Evolutionary conservation across 1,139 yeast species (phyloP), one percentile per base, ranked within the genome.

Genomic region (Insectozyma bohioensis): DNA sequence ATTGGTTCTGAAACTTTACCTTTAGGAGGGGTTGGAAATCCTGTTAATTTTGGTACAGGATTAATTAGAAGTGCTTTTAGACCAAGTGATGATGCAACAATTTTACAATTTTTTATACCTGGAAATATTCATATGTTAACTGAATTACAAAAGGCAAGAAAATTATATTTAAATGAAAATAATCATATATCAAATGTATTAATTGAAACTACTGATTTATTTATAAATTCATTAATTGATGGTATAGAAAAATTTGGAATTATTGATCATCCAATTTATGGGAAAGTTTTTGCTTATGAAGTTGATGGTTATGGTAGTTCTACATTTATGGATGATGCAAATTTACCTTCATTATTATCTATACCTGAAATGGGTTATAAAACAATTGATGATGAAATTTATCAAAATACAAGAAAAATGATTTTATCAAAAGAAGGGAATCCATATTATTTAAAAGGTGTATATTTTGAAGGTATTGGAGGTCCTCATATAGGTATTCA

Each of bases 51-150:
- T 34, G 77, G 73, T 26, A 80, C 88, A 0, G 88, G 94, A 0
- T 63, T 87, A 39, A 65, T 87, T 6, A 65, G 95, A 35, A 83
- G 94, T n/a, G 94, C 95, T 0, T 87, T 87, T 54, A 63, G 96
- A 46, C 96, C 96, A 4, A 82, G 94, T 20, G 96, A 87, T 53
- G 96, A 87, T 57, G 88, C 95, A 1, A 80, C 92, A 23, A 77
- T 82, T 14, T 75, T 75, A 35, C 96, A 86, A 54, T 80, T 80
- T 42, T 84, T 86, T 51, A 73, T 88, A 25, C 96, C 96, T 0
- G 95, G 90, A 2, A 87, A 87, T 51, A 87, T 90, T 2, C 90
- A 84, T 46, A 64, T 85, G 65, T 57, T 80, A 20, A 78, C 79
- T 0, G 95, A 86, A 51, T 61, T 85, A 30, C 57, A 54, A 31